phyloP scores from a whole-genome alignment of 768 basidiomycete genomes.

The Trametes maxima region DNA sequence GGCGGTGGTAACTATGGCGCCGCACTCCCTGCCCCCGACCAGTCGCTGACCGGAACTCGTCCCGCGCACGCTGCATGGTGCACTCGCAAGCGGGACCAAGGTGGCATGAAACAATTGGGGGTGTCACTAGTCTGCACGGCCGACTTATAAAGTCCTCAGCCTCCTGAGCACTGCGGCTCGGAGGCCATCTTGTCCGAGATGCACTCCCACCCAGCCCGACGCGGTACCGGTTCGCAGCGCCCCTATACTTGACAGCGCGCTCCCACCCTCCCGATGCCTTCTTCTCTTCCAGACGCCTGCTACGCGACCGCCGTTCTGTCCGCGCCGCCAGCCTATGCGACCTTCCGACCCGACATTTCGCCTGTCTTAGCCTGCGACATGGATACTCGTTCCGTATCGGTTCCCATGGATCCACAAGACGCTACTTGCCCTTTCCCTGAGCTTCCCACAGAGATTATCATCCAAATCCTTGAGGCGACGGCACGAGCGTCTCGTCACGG shows the following conservation, averaged over 20 bases:
- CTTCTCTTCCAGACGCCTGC: not conserved
- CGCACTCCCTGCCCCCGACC: not conserved
- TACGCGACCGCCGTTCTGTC: not conserved
- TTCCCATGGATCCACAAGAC: not conserved
- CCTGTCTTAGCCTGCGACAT: not conserved
- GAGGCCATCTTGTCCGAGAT: not conserved
- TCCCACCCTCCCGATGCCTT: not conserved
- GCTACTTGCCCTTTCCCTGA: conserved; percentile 5
- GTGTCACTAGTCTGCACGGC: not conserved
- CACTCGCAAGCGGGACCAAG: not conserved
- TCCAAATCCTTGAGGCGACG: conserved; percentile 27
- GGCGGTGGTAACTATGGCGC: not conserved
- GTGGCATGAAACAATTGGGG: conserved; percentile 2
- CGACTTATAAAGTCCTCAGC: not conserved
- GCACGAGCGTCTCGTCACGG: conserved; percentile 17
- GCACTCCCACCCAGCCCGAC: not conserved
- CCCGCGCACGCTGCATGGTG: not conserved
- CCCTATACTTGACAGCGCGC: not conserved
- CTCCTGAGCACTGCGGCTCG: not conserved
- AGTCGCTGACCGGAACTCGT: not conserved
- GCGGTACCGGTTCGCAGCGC: not conserved
- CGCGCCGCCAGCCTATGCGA: not conserved
- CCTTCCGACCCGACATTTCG: not conserved
- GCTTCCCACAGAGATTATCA: conserved; percentile 26
- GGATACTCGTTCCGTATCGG: not conserved